phyloP scores from a whole-genome alignment of 805 yeast genomes.

The Lachancea waltii region DNA sequence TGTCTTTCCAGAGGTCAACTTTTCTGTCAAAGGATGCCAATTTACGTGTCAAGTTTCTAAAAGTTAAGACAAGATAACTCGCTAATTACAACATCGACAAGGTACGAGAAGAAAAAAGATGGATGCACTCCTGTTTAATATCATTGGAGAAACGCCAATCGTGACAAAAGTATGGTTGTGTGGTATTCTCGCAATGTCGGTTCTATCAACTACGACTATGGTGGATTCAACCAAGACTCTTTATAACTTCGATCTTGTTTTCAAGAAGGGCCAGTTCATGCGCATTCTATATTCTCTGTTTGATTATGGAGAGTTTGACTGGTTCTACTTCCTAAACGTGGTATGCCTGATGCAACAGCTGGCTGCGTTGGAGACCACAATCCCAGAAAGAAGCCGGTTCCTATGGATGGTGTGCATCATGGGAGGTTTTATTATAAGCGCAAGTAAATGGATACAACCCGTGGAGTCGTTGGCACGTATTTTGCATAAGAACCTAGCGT shows the following conservation, averaged over 20 bases:
- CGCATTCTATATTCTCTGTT: slow-evolving; percentile 35
- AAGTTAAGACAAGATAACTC: too few species aligned
- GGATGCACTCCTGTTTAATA: slow-evolving; percentile 27
- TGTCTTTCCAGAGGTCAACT: background rate
- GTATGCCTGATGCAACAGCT: slow-evolving; percentile 20
- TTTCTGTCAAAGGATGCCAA: too few species aligned
- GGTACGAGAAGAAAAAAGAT: slow-evolving; percentile 14
- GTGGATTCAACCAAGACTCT: slow-evolving; percentile 29
- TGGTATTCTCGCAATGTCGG: slow-evolving; percentile 33
- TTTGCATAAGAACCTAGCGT: slow-evolving; percentile 25
- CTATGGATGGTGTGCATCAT: slow-evolving; percentile 24
- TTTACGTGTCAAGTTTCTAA: background rate
- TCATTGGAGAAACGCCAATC: slow-evolving; percentile 33
- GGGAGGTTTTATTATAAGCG: slow-evolving; percentile 13
- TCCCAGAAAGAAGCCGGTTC: slow-evolving; percentile 19
- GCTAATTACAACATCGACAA: too few species aligned
- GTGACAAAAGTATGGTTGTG: slow-evolving; percentile 36
- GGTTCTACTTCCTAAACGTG: slow-evolving; percentile 20
- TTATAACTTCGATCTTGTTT: slow-evolving; percentile 36
- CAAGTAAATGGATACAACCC: slow-evolving; percentile 26
- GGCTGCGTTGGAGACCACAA: slow-evolving; percentile 25
- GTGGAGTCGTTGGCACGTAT: slow-evolving; percentile 22
- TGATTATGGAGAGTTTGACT: slow-evolving; percentile 33
- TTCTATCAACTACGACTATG: slow-evolving; percentile 32
- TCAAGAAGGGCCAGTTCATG: slow-evolving; percentile 34